phyloP scores from a whole-genome alignment of 129 eudicot genomes.

The Saposhnikovia divaricata region DNA sequence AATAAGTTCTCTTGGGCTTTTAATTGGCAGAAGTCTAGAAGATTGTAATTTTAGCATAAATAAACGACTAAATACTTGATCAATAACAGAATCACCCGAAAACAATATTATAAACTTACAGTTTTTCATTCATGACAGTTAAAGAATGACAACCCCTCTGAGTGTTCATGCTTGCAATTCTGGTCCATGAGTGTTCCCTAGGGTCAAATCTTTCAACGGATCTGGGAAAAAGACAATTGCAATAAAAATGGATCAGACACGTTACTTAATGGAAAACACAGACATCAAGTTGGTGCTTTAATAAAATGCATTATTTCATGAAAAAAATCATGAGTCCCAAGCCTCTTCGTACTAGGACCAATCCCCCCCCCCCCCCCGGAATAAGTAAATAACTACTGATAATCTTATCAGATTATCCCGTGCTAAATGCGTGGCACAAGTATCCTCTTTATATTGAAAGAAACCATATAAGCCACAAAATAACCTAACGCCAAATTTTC shows the following conservation, averaged over 20 bases:
- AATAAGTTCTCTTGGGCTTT: neutral
- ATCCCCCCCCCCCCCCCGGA: too few relatives aligned
- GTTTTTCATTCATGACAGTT: slow-evolving; percentile 59
- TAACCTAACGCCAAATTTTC: neutral
- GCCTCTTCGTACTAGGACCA: neutral
- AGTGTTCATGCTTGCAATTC: slow-evolving; percentile 50
- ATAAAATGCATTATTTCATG: neutral
- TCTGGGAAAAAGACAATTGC: slow-evolving; percentile 20
- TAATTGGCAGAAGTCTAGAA: neutral
- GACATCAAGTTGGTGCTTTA: neutral
- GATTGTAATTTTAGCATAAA: neutral
- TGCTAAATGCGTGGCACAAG: neutral
- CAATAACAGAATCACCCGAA: neutral
- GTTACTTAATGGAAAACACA: neutral
- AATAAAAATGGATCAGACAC: neutral
- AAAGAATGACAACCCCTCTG: slow-evolving; percentile 64
- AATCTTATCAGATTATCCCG: neutral
- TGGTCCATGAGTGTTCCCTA: slow-evolving; percentile 79
- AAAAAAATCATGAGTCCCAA: too few relatives aligned
- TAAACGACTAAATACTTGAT: neutral
- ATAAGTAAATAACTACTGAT: neutral
- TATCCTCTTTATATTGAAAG: neutral
- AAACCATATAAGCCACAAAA: neutral
- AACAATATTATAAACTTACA: slow-evolving; percentile 35
- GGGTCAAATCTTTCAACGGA: slow-evolving; percentile 91